Base-by-base conservation (phyloP, 805 yeast species). In the Priceomyces melissophilus region DNA sequence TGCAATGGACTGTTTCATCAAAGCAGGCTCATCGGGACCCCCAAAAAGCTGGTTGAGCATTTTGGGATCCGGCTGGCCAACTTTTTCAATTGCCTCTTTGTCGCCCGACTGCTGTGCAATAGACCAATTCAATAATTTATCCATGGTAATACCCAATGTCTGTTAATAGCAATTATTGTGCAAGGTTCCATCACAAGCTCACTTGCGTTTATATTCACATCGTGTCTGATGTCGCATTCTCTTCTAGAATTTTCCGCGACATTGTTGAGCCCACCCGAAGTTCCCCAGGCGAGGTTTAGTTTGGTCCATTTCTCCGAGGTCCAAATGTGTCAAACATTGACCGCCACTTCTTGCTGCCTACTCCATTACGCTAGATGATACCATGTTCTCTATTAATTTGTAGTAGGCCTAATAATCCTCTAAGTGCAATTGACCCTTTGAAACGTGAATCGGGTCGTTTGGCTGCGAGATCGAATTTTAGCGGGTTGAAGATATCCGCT, bases 121-220 rank as follows among this genome's bases (percentile, higher is more conserved):
- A 4, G 97, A 89, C 99, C 99, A 91, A 52, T 89, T 87, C 47
- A 91, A 63, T 46, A 91, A 63, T 62, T 90, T 90, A 45, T 91
- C 97, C 98, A 91, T 91, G 3, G 29, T 48, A 12, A 14, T 25
- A 5, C 11, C 6, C 23, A 33, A 11, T 23, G 12, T n/a, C 12
- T 9, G n/a, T n/a, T n/a, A n/a, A n/a, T n/a, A n/a, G n/a, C n/a
- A n/a, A n/a, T n/a, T n/a, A n/a, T n/a, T n/a, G n/a, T n/a, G n/a
- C n/a, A n/a, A n/a, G n/a, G n/a, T n/a, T n/a, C n/a, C n/a, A n/a
- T n/a, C n/a, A n/a, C n/a, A n/a, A n/a, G n/a, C n/a, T n/a, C n/a
- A n/a, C n/a, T n/a, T n/a, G n/a, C n/a, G n/a, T 23, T 26, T 11
- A 9, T 13, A 10, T 10, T 35, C n/a, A 15, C 5, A n/a, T 4